Evolutionary conservation across 225 moss, liverwort and hornwort genomes (phyloP).

Genomic region (Sphagnum tenellum): DNA sequence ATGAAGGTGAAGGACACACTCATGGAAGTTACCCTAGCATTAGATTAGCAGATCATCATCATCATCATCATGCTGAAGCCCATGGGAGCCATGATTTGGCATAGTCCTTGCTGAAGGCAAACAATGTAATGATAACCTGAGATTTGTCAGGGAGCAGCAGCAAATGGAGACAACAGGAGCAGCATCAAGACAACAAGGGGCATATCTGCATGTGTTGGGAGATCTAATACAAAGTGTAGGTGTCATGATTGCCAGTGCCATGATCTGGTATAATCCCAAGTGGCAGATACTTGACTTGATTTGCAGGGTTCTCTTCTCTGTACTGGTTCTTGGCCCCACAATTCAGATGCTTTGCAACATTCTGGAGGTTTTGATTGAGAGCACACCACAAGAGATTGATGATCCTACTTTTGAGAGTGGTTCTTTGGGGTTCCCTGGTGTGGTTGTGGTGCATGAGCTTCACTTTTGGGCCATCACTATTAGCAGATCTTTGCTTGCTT

Average conservation of each 20-base stretch:
- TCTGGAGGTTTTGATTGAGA: conserved; percentile 91
- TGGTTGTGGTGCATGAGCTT: conserved; percentile 85
- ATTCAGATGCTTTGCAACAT: conserved; percentile 74
- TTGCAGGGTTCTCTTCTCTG: conserved; percentile 74
- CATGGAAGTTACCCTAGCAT: conserved; percentile 30
- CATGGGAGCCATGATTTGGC: conserved; percentile 3
- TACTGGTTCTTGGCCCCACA: conserved; percentile 73
- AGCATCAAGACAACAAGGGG: conserved; percentile 42
- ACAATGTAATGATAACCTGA: conserved; percentile 13
- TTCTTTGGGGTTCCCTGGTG: conserved; percentile 49
- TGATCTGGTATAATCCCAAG: conserved; percentile 75
- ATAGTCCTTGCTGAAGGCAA: conserved; percentile 31
- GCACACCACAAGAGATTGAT: conserved; percentile 86
- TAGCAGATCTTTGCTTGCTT: conserved; percentile 81
- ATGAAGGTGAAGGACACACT: conserved; percentile 7
- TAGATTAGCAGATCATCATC: not conserved
- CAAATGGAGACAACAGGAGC: conserved; percentile 5
- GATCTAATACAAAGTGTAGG: conserved; percentile 92
- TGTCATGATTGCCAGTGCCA: conserved; percentile 77
- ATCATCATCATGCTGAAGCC: conserved; percentile 2
- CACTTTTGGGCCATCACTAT: conserved; percentile 98
- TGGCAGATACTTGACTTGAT: conserved; percentile 73
- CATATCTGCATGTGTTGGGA: conserved; percentile 83
- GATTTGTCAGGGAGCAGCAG: conserved; percentile 11
- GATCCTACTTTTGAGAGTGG: conserved; percentile 63